Base-by-base conservation (phyloP, 805 yeast species). In the Ogataea neopini region DNA sequence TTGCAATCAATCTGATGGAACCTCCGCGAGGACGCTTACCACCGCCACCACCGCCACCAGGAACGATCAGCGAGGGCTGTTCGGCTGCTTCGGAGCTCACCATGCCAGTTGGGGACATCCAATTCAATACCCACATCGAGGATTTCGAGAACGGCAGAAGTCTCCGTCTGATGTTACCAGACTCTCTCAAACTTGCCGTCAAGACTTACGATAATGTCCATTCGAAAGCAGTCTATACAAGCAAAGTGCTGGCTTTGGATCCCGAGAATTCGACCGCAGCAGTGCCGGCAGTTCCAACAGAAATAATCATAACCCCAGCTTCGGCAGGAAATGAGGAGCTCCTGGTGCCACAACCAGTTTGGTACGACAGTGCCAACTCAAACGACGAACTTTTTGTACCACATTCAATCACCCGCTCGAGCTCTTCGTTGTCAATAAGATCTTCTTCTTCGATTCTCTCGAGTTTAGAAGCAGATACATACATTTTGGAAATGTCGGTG, bases 1-100 rank as follows among this genome's bases (percentile, higher is more conserved):
- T 88, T 3, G 47, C 69, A 0, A 68, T 64, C 50, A 83, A 47
- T 40, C 44, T 59, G 26, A 15, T 59, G 9, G 32, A 48, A 9
- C 64, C 64, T 1, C 56, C 55, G 2, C 51, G 36, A 30, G n/a
- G n/a, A n/a, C n/a, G n/a, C n/a, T n/a, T n/a, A n/a, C n/a, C n/a
- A n/a, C n/a, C n/a, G n/a, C n/a, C n/a, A n/a, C n/a, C n/a, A n/a
- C n/a, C n/a, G n/a, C n/a, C n/a, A 32, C 37, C 36, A 3, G 36
- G 14, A 22, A 13, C 18, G 28, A 34, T 22, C 40, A 33, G 42
- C 30, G 44, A 43, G 37, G 18, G 44, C 25, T 41, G 40, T 26
- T 26, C 42, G 15, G 28, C 29, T 4, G 15, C 28, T 14, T 22
- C 40, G 7, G 37, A 34, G 6, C 15, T 22, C n/a, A 15, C 43